Evolutionary conservation across 345 rosid genomes (phyloP).

Genomic region (Eutrema yunnanense): DNA sequence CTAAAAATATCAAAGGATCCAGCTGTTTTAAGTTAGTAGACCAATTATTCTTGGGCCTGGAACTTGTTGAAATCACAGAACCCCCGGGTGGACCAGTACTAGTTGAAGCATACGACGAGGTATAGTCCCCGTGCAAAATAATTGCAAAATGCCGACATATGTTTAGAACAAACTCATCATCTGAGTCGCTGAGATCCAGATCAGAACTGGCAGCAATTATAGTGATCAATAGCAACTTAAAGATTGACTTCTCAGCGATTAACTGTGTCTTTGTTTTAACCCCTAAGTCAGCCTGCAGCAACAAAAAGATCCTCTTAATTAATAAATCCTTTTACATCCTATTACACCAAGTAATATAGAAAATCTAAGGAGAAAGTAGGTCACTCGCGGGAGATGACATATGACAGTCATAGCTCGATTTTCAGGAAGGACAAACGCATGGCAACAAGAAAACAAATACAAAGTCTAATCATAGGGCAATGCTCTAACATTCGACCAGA

Average conservation of each 20-base stretch:
- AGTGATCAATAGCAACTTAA: slow-evolving; percentile 78
- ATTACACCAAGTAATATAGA: neutral
- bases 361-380: neutral
- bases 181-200: slow-evolving; percentile 60
- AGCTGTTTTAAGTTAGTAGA: slow-evolving; percentile 66
- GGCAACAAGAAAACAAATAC: neutral
- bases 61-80: slow-evolving; percentile 47
- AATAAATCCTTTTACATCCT: neutral
- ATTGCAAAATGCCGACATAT: slow-evolving; percentile 94
- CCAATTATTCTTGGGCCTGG: slow-evolving; percentile 51
- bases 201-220: slow-evolving; percentile 80
- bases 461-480: neutral
- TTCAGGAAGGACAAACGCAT: slow-evolving; percentile 3
- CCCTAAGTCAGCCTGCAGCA: slow-evolving; percentile 85
- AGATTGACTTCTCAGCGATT: slow-evolving; percentile 94
- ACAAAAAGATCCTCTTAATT: neutral
- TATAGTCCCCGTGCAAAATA: slow-evolving; percentile 63
- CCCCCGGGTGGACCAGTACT: slow-evolving; percentile 42
- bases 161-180: slow-evolving; percentile 75
- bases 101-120: slow-evolving; percentile 45
- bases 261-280: slow-evolving; percentile 98
- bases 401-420: neutral
- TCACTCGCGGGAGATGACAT: slow-evolving; percentile 1
- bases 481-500: neutral
- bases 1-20: slow-evolving; percentile 84